Base-by-base conservation (phyloP, 2,329 filamentous ascomycete species). In the Alternaria gaisen region DNA sequence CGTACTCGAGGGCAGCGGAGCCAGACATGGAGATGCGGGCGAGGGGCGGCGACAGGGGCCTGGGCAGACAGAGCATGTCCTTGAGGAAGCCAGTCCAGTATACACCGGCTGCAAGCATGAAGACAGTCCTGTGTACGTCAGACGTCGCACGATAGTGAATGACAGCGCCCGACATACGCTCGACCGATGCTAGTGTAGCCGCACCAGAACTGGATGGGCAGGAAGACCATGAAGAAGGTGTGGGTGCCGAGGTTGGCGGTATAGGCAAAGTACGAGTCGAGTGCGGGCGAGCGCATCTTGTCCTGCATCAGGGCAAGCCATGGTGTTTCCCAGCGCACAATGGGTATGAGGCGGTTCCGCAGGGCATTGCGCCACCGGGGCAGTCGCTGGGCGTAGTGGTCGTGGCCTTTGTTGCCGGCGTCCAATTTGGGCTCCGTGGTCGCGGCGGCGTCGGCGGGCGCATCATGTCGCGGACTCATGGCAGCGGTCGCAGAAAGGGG, bases 21-120 rank as follows among this genome's bases (percentile, higher is more conserved):
- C 94, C 94, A 52, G 94, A 98, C 94, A 97, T 97, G 68, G 94
- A 97, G 77, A 99, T 98, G 54, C 95, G 89, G 61, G 96, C 90
- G 16, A 99, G 85, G 1, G 95, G 95, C 20, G 95, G 95, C 4
- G 94, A 97, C 22, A 98, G 83, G 1, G 95, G 95, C 28, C 95
- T 88, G 14, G 95, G 95, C 18, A 99, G 86, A 73, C 95, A 98
- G 72, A 94, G 87, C 79, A 97, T 85, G 79, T 99, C 95, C 77
- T 99, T 99, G 72, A 97, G 80, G 78, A 97, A 97, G 59, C 95
- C 95, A 58, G 92, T 97, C 79, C 79, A 76, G 72, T 85, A 84
- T 51, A 91, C 89, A 78, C 84, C 90, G 64, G 88, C 85, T 67
- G 88, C 88, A 79, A 91, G 86, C 88, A 85, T 85, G 81, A 87